Evolutionary conservation across 352 stramenopile genomes (phyloP).

Genomic region (Phytophthora lateralis): DNA sequence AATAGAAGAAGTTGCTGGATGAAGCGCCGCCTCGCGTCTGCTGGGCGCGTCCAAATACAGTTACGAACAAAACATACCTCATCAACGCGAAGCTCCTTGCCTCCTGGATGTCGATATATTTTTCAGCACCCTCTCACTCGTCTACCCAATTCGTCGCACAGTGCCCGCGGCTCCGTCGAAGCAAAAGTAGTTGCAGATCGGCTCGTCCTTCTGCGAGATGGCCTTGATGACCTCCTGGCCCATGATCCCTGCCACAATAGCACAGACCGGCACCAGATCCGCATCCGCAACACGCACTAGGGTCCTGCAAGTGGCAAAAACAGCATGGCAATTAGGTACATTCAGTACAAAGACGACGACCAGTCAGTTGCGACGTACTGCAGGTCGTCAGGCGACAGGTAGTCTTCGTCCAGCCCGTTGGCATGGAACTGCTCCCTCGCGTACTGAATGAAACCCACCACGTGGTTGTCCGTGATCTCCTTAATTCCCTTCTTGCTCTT

Average conservation of each 20-base stretch:
- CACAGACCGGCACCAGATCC: slow-evolving; percentile 92
- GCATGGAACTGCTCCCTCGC: slow-evolving; percentile 48
- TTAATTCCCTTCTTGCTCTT: slow-evolving; percentile 29
- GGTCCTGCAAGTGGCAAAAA: slow-evolving; percentile 23
- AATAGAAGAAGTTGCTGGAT: background rate
- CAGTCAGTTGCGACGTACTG: slow-evolving; percentile 27
- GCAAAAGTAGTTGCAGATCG: slow-evolving; percentile 96
- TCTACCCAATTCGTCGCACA: slow-evolving; percentile 66
- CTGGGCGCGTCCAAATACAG: slow-evolving; percentile 7
- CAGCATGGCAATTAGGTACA: background rate
- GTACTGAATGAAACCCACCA: slow-evolving; percentile 63
- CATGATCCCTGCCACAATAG: slow-evolving; percentile 96
- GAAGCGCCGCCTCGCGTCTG: slow-evolving; percentile 9
- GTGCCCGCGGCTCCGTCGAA: slow-evolving; percentile 85
- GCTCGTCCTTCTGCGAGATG: slow-evolving; percentile 96
- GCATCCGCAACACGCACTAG: slow-evolving; percentile 49
- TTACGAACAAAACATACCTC: slow-evolving; percentile 14
- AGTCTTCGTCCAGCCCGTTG: slow-evolving; percentile 68
- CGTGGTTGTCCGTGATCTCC: slow-evolving; percentile 22
- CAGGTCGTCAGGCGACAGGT: slow-evolving; percentile 61
- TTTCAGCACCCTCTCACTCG: background rate
- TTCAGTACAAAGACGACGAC: background rate
- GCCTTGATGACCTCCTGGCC: slow-evolving; percentile 98
- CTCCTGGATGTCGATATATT: slow-evolving; percentile 12
- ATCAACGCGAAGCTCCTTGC: slow-evolving; percentile 5